Evolutionary conservation across 768 basidiomycete genomes (phyloP), one percentile per base, ranked within the genome.

Genomic region (Terana coerulea): DNA sequence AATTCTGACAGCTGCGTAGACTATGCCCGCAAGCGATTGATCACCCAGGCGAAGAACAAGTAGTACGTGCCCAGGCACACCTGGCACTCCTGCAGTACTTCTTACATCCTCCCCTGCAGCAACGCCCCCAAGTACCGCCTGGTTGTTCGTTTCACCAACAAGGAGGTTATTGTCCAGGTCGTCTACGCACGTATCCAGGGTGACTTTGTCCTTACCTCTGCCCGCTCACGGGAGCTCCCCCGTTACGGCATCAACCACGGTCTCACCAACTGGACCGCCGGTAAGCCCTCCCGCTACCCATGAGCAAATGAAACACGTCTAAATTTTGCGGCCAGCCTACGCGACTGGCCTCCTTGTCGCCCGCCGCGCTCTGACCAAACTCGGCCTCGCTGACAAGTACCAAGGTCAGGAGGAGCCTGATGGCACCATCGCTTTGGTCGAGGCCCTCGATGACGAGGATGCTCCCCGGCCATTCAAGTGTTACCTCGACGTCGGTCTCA

Each of bases 1-100:
- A 45, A n/a, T 24, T 39, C 40, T 49, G 36, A 39, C 35, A 11
- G 39, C 7, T 47, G 6, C 25, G 9, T 52, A 93, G 91, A 98
- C 81, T 98, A 98, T 64, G 97, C 97, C 58, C 91, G 97, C 61
- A 97, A 98, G 77, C 86, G 95, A 60, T 83, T 99, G 49, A 84
- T 98, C 59, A 84, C 91, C 53, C 97, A 99, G 80, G 94, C 97
- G 53, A 99, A 99, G 82, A 98, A 98, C 85, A 98, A 98, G 79
- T 98, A 97, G 87, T 88, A 67, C 29, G 83, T 72, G 9, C 48
- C 31, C 25, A n/a, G 12, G 3, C 4, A 9, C 8, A 24, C 51
- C 15, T 37, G n/a, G n/a, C n/a, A n/a, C 30, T 29, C 15, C 7
- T 28, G 12, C 3, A 15, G 17, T 34, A n/a, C 19, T 29, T 47